A percentile compares a stretch with the other conserved stretches of the same genome.
Evolutionary conservation across 2,329 filamentous ascomycete genomes (phyloP).

Genomic region (Exophiala alcalophila): DNA sequence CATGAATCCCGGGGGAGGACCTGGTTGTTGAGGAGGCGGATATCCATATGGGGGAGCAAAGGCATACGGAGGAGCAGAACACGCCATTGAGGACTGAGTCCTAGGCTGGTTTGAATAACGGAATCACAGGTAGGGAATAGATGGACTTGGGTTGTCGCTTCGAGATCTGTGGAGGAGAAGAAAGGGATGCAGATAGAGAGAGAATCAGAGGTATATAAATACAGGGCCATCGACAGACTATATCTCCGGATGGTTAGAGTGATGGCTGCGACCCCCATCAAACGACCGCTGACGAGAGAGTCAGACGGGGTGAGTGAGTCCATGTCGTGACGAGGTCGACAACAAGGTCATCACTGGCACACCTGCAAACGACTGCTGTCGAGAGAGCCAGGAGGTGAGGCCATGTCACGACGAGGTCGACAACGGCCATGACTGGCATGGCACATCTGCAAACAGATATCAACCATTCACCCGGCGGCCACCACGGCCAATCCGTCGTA

Average conservation of each 20-base stretch:
- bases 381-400: not conserved
- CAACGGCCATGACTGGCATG: conserved; percentile 1
- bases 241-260: too few species aligned
- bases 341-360: not conserved
- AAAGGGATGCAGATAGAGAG: too few species aligned
- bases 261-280: too few species aligned
- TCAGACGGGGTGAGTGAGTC: not conserved
- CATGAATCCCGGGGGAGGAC: conserved; percentile 18
- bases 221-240: too few species aligned
- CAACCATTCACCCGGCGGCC: conserved; percentile 57
- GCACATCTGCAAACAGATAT: conserved; percentile 6
- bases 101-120: too few species aligned
- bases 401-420: not conserved
- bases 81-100: conserved; percentile 42
- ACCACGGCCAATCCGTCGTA: conserved; percentile 94
- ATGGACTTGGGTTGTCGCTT: too few species aligned
- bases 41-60: conserved; percentile 11
- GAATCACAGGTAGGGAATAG: too few species aligned
- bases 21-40: conserved; percentile 5
- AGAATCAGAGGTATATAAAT: too few species aligned
- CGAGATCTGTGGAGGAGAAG: too few species aligned
- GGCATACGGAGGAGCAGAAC: conserved; percentile 22
- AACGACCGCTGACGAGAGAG: not conserved
- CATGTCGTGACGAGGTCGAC: not conserved
- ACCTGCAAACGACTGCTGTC: not conserved